Conservation (phyloP, 73 alveolate genomes). For the Tetrahymena thermophila region DNA sequence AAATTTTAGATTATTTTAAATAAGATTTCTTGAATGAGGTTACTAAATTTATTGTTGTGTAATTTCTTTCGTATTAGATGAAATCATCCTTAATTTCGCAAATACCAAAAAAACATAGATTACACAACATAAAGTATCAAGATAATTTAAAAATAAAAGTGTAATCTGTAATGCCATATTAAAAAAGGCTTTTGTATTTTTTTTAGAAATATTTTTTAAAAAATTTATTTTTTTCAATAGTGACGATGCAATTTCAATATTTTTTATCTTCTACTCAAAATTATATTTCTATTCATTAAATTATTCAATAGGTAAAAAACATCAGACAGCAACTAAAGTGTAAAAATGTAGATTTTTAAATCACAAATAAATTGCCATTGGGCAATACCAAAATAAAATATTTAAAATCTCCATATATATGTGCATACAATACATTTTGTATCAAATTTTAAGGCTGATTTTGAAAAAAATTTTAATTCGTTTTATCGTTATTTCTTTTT, state of each 20-base stretch:
- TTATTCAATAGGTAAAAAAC: background rate
- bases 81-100: background rate
- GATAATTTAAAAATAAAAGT: background rate
- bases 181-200: no score
- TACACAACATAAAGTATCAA: background rate
- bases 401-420: background rate
- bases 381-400: background rate
- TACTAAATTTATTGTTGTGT: background rate
- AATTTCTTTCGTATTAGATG: background rate
- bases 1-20: background rate
- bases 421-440: background rate
- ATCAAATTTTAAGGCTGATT: background rate
- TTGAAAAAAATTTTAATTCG: background rate
- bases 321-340: background rate
- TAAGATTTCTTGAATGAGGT: background rate
- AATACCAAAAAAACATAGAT: background rate
- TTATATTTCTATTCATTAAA: no score
- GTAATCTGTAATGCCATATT: background rate
- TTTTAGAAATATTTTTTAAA: no score
- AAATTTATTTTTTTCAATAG: background rate
- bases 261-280: no score
- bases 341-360: no score
- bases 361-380: no score
- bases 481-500: background rate
- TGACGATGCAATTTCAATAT: no score